Conservation (phyloP, 2,329 filamentous ascomycete species). For the Trichoderma citrinoviride region DNA sequence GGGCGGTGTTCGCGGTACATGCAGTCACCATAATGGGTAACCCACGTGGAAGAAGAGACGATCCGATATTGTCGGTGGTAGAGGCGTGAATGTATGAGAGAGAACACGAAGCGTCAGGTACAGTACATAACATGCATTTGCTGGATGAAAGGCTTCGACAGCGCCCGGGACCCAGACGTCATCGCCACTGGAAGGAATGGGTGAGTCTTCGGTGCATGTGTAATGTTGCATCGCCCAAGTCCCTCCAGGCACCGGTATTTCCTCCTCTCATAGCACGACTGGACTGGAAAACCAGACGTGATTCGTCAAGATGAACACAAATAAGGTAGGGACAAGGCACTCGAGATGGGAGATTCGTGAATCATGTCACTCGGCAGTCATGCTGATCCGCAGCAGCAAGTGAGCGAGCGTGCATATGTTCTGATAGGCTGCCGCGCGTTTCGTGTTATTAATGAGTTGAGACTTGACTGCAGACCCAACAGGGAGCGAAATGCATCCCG, state of each 20-base stretch:
- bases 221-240: constrained; percentile 17
- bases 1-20: background rate
- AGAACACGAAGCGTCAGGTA: too few species aligned
- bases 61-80: background rate
- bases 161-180: background rate
- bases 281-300: background rate
- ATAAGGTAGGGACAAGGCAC: too few species aligned
- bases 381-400: constrained; percentile 7
- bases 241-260: constrained; percentile 5
- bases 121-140: background rate
- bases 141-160: too few species aligned
- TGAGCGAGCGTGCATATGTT: background rate
- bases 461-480: background rate
- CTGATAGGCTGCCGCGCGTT: background rate
- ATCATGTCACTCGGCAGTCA: constrained; percentile 1
- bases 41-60: background rate
- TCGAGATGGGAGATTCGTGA: background rate
- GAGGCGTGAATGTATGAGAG: background rate
- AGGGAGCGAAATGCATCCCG: too few species aligned
- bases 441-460: background rate
- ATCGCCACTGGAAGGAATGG: constrained; percentile 15
- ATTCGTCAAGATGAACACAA: background rate
- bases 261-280: background rate
- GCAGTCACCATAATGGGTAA: too few species aligned
- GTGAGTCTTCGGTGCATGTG: background rate